A percentile compares a stretch with the other conserved stretches of the same genome.
Evolutionary conservation across 2,329 filamentous ascomycete species (phyloP).

Genomic region (Cercospora janseana): DNA sequence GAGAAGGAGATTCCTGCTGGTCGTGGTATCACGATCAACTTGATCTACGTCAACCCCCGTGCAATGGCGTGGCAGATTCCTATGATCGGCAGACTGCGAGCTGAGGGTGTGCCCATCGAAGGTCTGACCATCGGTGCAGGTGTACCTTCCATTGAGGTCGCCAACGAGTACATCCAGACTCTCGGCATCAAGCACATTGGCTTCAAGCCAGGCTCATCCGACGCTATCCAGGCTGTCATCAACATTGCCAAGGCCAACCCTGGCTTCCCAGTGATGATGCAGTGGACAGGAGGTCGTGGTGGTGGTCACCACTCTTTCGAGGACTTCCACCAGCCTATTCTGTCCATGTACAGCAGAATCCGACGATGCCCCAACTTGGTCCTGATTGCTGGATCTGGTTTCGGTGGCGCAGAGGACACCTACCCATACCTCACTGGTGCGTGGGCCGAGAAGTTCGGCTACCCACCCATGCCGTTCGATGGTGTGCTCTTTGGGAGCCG

Average conservation of each 20-base stretch:
- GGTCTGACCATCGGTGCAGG: constrained; percentile 90
- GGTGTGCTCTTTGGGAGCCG: constrained; percentile 87
- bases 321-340: constrained; percentile 88
- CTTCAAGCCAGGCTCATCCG: constrained; percentile 88
- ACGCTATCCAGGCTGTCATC: constrained; percentile 84
- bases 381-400: constrained; percentile 85
- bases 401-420: constrained; percentile 84
- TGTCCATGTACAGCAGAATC: constrained; percentile 88
- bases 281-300: constrained; percentile 93
- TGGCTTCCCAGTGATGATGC: constrained; percentile 84
- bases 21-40: constrained; percentile 82
- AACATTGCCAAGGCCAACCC: constrained; percentile 95
- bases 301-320: constrained; percentile 94
- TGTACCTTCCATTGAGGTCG: constrained; percentile 89
- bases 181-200: constrained; percentile 88
- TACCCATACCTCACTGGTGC: constrained; percentile 87
- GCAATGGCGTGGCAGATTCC: constrained; percentile 94
- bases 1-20: constrained; percentile 80
- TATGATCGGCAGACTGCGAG: constrained; percentile 72
- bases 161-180: constrained; percentile 90
- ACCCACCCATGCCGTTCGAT: constrained; percentile 91
- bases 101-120: constrained; percentile 86
- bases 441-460: constrained; percentile 84
- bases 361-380: constrained; percentile 83
- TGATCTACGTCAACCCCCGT: constrained; percentile 86